These are phyloP conservation scores for Magnaporthiopsis poae DNA, from an alignment of 2,329 filamentous ascomycete species.

Conservation along the genomic window DNA sequence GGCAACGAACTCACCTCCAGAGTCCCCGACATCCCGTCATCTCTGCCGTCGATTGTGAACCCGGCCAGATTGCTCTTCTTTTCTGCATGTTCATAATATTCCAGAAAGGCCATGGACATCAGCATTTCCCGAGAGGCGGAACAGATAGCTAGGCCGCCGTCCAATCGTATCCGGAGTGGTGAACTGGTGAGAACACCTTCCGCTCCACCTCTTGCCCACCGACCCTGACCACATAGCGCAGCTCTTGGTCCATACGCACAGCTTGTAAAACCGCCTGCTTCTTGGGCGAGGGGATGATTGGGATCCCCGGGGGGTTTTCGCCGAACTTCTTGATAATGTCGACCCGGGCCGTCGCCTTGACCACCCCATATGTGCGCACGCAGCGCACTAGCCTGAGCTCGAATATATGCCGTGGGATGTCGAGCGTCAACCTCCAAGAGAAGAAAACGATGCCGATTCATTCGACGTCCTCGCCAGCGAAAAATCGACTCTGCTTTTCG, in stretches of 20 bases:
- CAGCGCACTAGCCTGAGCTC: slow-evolving; percentile 18
- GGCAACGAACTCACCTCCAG: not conserved
- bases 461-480: too few relatives aligned
- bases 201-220: slow-evolving; percentile 26
- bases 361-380: slow-evolving; percentile 34
- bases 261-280: slow-evolving; percentile 41
- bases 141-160: not conserved
- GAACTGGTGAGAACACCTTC: too few relatives aligned
- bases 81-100: slow-evolving; percentile 3
- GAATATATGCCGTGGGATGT: slow-evolving; percentile 26
- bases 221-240: slow-evolving; percentile 34
- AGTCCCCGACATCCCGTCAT: not conserved
- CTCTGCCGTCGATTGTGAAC: not conserved
- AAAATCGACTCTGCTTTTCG: too few relatives aligned
- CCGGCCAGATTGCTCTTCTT: not conserved
- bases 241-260: slow-evolving; percentile 35
- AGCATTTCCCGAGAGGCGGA: not conserved
- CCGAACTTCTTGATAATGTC: not conserved
- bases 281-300: slow-evolving; percentile 32
- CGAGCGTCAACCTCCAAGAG: slow-evolving; percentile 33
- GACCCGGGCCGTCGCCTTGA: not conserved
- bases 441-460: slow-evolving; percentile 34
- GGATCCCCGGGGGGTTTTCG: not conserved
- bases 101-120: not conserved
- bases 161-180: not conserved